Evolutionary conservation across 768 basidiomycete species (phyloP).

Genomic region (Leccinellum rugosiceps): DNA sequence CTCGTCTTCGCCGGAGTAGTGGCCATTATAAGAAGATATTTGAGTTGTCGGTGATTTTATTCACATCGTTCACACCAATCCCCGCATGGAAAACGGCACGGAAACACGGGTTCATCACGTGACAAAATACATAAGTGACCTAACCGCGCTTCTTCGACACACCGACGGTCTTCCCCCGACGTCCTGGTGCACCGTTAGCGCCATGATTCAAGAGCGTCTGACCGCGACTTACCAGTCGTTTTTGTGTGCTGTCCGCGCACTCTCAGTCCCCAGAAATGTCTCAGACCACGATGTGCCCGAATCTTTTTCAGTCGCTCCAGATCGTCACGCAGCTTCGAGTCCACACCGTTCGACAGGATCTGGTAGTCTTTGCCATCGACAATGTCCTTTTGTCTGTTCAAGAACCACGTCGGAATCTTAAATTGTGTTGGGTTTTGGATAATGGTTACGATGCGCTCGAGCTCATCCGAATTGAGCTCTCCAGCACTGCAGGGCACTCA

Average conservation of each 20-base stretch:
- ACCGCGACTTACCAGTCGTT: slow-evolving; percentile 72
- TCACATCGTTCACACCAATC: not conserved
- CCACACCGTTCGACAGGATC: slow-evolving; percentile 93
- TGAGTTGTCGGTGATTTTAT: not conserved
- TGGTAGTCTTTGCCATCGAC: slow-evolving; percentile 96
- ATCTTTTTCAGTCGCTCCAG: slow-evolving; percentile 99
- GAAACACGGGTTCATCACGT: slow-evolving; percentile 16
- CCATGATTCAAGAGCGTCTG: not conserved
- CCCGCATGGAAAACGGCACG: not conserved
- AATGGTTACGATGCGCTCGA: slow-evolving; percentile 98
- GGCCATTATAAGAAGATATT: not conserved
- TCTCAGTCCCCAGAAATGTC: slow-evolving; percentile 92
- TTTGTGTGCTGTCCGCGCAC: slow-evolving; percentile 99
- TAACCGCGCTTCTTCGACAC: slow-evolving; percentile 87
- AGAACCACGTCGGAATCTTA: slow-evolving; percentile 99
- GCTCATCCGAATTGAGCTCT: slow-evolving; percentile 98
- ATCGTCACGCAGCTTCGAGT: slow-evolving; percentile 98
- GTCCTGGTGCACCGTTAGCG: slow-evolving; percentile 47
- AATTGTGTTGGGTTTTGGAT: slow-evolving; percentile 99
- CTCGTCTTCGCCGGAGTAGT: slow-evolving; percentile 44
- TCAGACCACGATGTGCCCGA: slow-evolving; percentile 89
- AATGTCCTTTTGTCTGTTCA: slow-evolving; percentile 99
- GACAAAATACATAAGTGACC: slow-evolving; percentile 16
- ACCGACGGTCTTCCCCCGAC: slow-evolving; percentile 95
- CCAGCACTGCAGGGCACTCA: slow-evolving; percentile 66